These are phyloP conservation scores for Tuber umbilicatum DNA, from an alignment of 495 filamentous ascomycete genomes.

Conservation along the genomic window DNA sequence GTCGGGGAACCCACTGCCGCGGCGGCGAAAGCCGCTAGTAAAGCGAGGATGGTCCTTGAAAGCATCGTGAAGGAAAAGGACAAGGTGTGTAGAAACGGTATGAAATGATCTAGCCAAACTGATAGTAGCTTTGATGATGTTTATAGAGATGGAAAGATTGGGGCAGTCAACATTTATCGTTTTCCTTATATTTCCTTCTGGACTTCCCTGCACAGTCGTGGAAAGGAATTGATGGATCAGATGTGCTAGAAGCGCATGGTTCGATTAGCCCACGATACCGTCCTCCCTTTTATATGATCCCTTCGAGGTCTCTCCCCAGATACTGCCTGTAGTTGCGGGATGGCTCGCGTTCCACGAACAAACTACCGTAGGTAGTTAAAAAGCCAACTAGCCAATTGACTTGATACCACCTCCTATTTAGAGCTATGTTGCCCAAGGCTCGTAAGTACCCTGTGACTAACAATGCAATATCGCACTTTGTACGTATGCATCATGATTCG, in stretches of 20 bases:
- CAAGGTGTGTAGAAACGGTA: not conserved
- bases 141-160: not conserved
- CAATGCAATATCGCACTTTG: not conserved
- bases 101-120: not conserved
- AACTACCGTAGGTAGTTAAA: too few relatives aligned
- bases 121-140: not conserved
- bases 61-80: not conserved
- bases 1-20: not conserved
- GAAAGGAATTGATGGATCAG: not conserved
- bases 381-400: not conserved
- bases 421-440: not conserved
- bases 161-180: not conserved
- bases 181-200: not conserved
- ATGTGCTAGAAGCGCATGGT: not conserved
- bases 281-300: not conserved
- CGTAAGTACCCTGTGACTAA: not conserved
- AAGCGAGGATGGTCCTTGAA: not conserved
- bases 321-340: not conserved
- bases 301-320: not conserved
- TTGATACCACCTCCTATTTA: not conserved
- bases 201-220: not conserved
- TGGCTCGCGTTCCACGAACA: not conserved
- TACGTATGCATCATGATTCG: not conserved
- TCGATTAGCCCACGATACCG: not conserved
- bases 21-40: not conserved